Evolutionary conservation across 345 rosid species (phyloP).

Genomic region (Eucalyptus curtisii): DNA sequence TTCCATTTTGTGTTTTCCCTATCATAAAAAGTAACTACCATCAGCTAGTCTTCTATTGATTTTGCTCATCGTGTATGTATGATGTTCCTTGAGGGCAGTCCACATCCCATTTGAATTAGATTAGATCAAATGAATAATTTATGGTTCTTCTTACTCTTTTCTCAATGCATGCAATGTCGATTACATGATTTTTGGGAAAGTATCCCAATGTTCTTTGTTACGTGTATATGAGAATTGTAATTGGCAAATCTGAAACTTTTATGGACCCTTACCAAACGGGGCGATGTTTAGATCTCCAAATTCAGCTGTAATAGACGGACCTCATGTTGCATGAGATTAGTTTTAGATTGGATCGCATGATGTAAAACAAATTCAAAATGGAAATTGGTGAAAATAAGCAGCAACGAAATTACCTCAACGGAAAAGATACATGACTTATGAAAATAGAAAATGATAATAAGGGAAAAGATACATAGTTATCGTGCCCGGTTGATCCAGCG

Average conservation of each 20-base stretch:
- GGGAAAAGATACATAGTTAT: background rate
- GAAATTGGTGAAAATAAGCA: background rate
- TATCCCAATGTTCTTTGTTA: background rate
- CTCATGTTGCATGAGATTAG: no score
- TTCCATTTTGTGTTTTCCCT: background rate
- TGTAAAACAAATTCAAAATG: background rate
- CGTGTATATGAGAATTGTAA: background rate
- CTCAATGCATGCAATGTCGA: background rate
- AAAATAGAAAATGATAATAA: no score
- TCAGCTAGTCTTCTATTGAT: background rate
- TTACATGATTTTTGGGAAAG: background rate
- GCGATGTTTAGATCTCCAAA: background rate
- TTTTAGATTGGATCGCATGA: background rate
- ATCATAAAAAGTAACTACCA: background rate
- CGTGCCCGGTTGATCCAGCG: background rate
- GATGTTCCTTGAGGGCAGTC: background rate
- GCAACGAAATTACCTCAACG: background rate
- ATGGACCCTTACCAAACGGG: background rate
- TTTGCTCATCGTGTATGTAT: background rate
- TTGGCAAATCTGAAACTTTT: background rate
- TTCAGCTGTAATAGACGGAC: background rate
- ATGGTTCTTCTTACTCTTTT: background rate
- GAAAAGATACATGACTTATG: background rate
- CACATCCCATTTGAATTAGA: background rate
- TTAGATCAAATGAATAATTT: background rate